Base-by-base conservation (phyloP, 1,139 yeast genomes). In the Scheffersomyces quercinus region DNA sequence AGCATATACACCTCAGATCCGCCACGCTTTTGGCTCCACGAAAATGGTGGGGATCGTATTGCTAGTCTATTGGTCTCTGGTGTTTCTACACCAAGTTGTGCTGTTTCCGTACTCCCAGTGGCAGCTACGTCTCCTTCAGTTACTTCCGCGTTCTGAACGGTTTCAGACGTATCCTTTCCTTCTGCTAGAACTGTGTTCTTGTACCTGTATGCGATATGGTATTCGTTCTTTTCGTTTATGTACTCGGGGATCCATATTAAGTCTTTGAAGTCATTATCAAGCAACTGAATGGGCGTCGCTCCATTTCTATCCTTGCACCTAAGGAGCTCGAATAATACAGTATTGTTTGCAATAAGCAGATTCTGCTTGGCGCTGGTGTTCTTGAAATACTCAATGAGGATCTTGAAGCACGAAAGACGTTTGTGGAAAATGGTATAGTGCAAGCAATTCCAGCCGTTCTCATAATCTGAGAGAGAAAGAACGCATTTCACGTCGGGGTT, bases 371-470 rank as follows among this genome's bases (percentile, higher is more conserved):
- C 43, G 35, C 50, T 44, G 6, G 16, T 36, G 12, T 28, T 31
- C 38, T 56, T 58, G 33, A 68, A 55, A 47, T 57, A 59, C 14
- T 73, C 77, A 40, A 82, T 58, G 37, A 85, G 59, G 11, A 70
- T 64, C 49, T 73, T 77, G 11, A 85, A 83, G 56, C 85, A 79
- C 7, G 77, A 59, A 26, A 86, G 61, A 44, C 83, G 75, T 46
- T 86, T 89, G 58, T 73, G 67, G 53, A 70, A 81, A 35, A 85
- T 71, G 35, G 82, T 83, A 54, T 80, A 79, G 62, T 91, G 97
- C 36, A 90, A 68, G 29, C 90, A 82, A 34, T 88, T 86, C 87
- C 96, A 90, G 1, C 90, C 88, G 57, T 81, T 88, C 61, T 91
- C 97, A 44, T 70, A 70, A 59, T 91, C 97, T 2, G 71, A 65